Base-by-base conservation (phyloP, 345 rosid genomes). In the Linum trigynum region DNA sequence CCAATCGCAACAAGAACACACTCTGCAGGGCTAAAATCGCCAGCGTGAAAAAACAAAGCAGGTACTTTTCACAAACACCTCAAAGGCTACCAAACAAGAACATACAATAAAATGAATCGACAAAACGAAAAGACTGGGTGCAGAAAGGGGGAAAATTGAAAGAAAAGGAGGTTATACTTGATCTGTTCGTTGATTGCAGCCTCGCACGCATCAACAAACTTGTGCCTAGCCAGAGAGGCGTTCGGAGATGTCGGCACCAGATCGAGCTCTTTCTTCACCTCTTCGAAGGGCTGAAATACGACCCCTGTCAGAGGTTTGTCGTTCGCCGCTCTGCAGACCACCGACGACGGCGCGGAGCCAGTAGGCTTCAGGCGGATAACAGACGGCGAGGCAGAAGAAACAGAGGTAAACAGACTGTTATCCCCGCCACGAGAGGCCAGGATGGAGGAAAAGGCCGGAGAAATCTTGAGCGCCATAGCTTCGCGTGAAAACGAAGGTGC, bases 161-260 rank as follows among this genome's bases (percentile, higher is more conserved):
- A 55, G 5, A 55, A 55, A 55, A 62, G 10, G 38, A 45, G 38
- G 42, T 70, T 79, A 63, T 67, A 90, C 97, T 90, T 90, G 88
- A 90, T 90, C 75, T 87, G 97, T 83, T 87, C 91, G 17, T 87
- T 90, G 37, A 87, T 59, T 4, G 83, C 87, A 2, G 90, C 78
- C 74, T 87, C 97, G 59, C 79, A 63, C 8, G 77, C 78, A 7
- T 84, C 84, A 1, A 60, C 58, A 32, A 40, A 90, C 2, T 41
- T 48, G 63, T 90, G 97, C 66, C 97, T 89, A 76, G 91, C 96
- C 9, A 87, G 83, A 14, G 96, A 89, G 40, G 57, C 69, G 0
- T 74, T 58, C 17, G 80, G 80, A 15, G 84, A 41, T 50, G 82
- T 56, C 0, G 97, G 95, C 51, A 90, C 80, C 2, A 75, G 64